Percentiles rank a stretch among this genome's conserved stretches.
Conservation (phyloP, 345 rosid species). For the Clarkia xantiana region DNA sequence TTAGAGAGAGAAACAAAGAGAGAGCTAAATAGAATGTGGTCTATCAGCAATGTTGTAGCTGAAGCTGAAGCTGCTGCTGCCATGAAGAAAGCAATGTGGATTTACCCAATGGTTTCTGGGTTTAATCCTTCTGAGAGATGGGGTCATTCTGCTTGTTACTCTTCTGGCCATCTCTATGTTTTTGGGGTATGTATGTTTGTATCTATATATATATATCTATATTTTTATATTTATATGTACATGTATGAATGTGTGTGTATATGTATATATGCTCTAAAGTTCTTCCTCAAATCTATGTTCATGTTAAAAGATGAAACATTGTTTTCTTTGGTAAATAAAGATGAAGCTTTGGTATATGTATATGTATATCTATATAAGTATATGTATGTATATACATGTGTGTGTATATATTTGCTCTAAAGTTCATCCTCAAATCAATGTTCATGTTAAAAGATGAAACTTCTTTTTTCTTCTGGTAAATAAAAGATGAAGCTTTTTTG, state of each 20-base stretch:
- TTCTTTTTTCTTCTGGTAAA: too few relatives aligned
- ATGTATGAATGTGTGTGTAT: neutral
- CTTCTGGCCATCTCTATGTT: conserved; percentile 41
- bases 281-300: conserved; percentile 2
- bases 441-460: too few relatives aligned
- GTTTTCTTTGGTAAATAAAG: too few relatives aligned
- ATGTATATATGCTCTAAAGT: too few relatives aligned
- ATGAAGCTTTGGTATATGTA: too few relatives aligned
- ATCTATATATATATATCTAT: neutral
- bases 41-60: conserved; percentile 20
- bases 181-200: conserved; percentile 40
- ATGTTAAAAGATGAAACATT: too few relatives aligned
- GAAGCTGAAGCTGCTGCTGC: conserved; percentile 20
- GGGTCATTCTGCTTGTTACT: conserved; percentile 70
- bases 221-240: neutral
- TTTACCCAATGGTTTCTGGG: conserved; percentile 42
- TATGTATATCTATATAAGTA: neutral
- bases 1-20: neutral
- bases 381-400: neutral
- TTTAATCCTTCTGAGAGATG: conserved; percentile 62
- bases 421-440: conserved; percentile 4
- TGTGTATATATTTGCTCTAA: too few relatives aligned
- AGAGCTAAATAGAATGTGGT: conserved; percentile 20
- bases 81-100: conserved; percentile 56
- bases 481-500: too few relatives aligned